Base-by-base conservation (phyloP, 257 asterid species). In the Agastache rugosa region DNA sequence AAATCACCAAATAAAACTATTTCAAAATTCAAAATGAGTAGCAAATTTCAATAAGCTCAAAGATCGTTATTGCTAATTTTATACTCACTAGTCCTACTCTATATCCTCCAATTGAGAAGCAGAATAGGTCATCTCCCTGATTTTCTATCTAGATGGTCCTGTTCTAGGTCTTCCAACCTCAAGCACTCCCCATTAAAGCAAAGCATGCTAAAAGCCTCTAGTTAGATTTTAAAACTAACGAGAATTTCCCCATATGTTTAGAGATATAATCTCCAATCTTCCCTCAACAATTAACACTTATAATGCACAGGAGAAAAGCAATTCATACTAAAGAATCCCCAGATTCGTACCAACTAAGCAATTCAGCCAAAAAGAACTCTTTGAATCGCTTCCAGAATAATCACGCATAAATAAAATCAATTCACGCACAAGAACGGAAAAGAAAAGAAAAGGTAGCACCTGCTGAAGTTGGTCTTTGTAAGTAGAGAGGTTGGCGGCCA, bases 381-480 rank as follows among this genome's bases (percentile, higher is more conserved):
- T 59, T 48, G 50, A 29, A 54, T 25, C 56, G 14, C 35, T 10
- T 63, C 47, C 19, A 44, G 2, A 58, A 61, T 3, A 67, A 37
- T 59, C 41, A 23, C 69, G 22, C 19, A 54, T 6, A 23, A 53
- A 61, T 22, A 4, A 29, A 73, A 63, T 47, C 47, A 50, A 50
- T 19, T 44, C 11, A 15, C 41, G 55, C 54, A 14, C 48, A 22
- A 11, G 4, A 39, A 50, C 37, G 17, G 35, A 9, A 41, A 15
- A 42, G 35, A 9, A 41, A 15, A 42, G 25, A 62, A 62, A 51
- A 37, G 50, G 67, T 29, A 53, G 44, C 68, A 92, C 99, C 97
- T 95, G 96, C 39, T 79, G 89, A 81, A 95, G 98, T 90, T 95
- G 99, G 23, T 90, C 90, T 84, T 81, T 87, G 83, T 95, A 92